Evolutionary conservation across 495 filamentous ascomycete species (phyloP).

Genomic region (Neurospora terricola): DNA sequence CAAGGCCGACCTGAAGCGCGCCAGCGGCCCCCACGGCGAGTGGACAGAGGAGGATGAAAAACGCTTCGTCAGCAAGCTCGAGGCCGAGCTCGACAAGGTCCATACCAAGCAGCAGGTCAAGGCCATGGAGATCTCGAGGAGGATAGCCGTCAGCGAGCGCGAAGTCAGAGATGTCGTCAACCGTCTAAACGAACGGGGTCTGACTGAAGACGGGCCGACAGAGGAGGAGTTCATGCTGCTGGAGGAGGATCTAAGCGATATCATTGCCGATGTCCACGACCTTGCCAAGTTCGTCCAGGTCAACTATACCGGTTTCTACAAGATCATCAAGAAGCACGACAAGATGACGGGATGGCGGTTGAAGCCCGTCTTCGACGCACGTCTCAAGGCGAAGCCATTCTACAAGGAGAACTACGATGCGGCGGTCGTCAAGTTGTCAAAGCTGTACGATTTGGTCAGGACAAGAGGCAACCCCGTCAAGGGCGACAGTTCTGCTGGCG

Average conservation of each 20-base stretch:
- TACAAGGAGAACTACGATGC: slow-evolving; percentile 98
- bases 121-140: slow-evolving; percentile 81
- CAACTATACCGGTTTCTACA: slow-evolving; percentile 99
- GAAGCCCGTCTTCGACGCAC: slow-evolving; percentile 84
- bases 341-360: slow-evolving; percentile 94
- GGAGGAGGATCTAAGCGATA: slow-evolving; percentile 91
- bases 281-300: slow-evolving; percentile 96
- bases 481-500: slow-evolving; percentile 85
- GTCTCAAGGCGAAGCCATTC: slow-evolving; percentile 91
- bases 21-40: slow-evolving; percentile 47
- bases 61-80: slow-evolving; percentile 74
- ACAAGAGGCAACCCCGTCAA: slow-evolving; percentile 86
- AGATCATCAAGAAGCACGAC: slow-evolving; percentile 99
- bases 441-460: slow-evolving; percentile 87
- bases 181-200: slow-evolving; percentile 50
- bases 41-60: slow-evolving; percentile 94
- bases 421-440: slow-evolving; percentile 90
- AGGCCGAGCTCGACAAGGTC: slow-evolving; percentile 90
- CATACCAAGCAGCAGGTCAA: slow-evolving; percentile 95
- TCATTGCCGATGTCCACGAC: slow-evolving; percentile 98
- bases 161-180: slow-evolving; percentile 83
- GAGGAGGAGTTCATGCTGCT: slow-evolving; percentile 92
- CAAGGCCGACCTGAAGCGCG: slow-evolving; percentile 74
- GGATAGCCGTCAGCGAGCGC: slow-evolving; percentile 75
- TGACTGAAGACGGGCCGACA: slow-evolving; percentile 48